phyloP scores from a whole-genome alignment of 805 yeast species.

The Metschnikowia hibisci region DNA sequence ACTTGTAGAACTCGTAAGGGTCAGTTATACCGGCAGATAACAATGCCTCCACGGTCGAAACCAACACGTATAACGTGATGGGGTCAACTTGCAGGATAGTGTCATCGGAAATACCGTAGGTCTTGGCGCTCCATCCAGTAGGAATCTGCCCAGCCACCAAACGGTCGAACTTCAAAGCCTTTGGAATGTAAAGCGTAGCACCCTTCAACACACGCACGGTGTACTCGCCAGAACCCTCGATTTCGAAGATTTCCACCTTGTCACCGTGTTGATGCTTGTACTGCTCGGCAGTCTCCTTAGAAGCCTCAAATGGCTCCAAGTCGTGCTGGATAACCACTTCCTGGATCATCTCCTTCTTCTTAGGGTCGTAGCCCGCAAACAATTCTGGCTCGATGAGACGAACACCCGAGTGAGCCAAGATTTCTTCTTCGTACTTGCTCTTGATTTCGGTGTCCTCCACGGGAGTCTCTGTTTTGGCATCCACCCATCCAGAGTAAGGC shows the following conservation, averaged over 20 bases:
- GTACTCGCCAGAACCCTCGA: constrained; percentile 87
- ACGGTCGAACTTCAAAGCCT: constrained; percentile 73
- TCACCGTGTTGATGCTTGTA: constrained; percentile 93
- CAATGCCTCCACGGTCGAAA: constrained; percentile 92
- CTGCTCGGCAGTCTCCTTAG: constrained; percentile 92
- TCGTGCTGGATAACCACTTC: constrained; percentile 97
- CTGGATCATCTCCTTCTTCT: constrained; percentile 87
- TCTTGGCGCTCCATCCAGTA: constrained; percentile 95
- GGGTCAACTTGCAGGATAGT: constrained; percentile 94
- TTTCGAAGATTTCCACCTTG: constrained; percentile 84
- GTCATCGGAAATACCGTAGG: constrained; percentile 94
- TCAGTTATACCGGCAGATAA: constrained; percentile 93
- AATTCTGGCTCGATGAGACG: constrained; percentile 95
- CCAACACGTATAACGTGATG: constrained; percentile 86
- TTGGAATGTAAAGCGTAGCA: constrained; percentile 86
- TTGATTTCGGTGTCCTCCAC: constrained; percentile 94
- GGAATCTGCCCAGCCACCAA: constrained; percentile 93
- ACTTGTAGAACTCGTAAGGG: constrained; percentile 97
- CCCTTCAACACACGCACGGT: constrained; percentile 90
- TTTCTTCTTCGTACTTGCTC: constrained; percentile 82
- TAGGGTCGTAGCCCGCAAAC: constrained; percentile 91
- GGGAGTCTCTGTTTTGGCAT: constrained; percentile 85
- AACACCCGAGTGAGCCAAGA: constrained; percentile 92
- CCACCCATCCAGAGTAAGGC: constrained; percentile 97
- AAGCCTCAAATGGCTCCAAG: constrained; percentile 91